These are phyloP conservation scores for Cucurbita pepo DNA, from an alignment of 306 rosid genomes.

Conservation along the genomic window DNA sequence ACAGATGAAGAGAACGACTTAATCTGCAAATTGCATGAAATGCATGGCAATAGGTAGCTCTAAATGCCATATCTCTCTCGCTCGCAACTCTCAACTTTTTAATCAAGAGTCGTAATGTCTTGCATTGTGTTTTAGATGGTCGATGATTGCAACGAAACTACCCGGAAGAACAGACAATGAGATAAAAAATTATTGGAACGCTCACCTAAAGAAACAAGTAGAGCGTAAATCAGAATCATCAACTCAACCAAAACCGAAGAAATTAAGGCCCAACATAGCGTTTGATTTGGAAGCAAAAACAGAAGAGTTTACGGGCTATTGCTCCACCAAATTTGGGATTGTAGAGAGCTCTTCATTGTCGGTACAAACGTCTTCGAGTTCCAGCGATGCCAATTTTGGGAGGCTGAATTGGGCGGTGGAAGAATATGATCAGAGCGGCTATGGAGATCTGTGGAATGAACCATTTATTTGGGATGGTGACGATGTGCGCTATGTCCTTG, in stretches of 20 bases:
- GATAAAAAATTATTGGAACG: slow-evolving; percentile 42
- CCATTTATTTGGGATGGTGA: slow-evolving; percentile 34
- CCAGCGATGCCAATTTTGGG: background rate
- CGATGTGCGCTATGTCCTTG: background rate
- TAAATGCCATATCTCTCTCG: too few species aligned
- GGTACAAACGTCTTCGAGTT: slow-evolving; percentile 10
- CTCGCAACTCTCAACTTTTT: too few species aligned
- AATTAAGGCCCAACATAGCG: background rate
- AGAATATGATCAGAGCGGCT: background rate
- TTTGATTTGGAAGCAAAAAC: background rate
- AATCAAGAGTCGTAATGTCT: too few species aligned
- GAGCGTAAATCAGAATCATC: background rate
- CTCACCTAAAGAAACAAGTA: slow-evolving; percentile 26
- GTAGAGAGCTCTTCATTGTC: slow-evolving; percentile 24
- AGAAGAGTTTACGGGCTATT: background rate
- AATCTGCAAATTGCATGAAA: slow-evolving; percentile 27
- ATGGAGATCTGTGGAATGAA: slow-evolving; percentile 39
- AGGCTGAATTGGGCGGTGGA: background rate
- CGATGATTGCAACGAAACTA: slow-evolving; percentile 26
- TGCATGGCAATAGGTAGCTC: slow-evolving; percentile 26
- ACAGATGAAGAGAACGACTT: slow-evolving; percentile 30
- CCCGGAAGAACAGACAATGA: slow-evolving; percentile 47
- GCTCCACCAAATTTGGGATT: background rate
- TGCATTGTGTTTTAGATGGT: slow-evolving; percentile 19
- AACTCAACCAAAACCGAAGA: background rate